Conservation (phyloP, 2,329 filamentous ascomycete species). For the Microdochium paspali region DNA sequence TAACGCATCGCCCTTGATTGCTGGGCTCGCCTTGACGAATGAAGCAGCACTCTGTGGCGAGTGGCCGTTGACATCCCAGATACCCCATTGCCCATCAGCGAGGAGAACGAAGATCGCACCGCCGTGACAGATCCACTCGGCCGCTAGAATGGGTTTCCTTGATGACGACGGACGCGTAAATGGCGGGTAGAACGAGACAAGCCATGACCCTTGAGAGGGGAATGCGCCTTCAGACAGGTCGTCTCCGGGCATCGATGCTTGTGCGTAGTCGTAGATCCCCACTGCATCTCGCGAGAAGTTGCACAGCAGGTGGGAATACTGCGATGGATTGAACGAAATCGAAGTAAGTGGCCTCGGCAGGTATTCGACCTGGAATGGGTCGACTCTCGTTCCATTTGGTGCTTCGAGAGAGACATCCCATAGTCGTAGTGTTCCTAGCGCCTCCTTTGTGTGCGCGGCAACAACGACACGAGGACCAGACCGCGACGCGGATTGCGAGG, state of each 20-base stretch:
- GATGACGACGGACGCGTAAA: constrained; percentile 38
- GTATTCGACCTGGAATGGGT: constrained; percentile 52
- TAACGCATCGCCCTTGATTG: constrained; percentile 46
- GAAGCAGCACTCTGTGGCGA: constrained; percentile 36
- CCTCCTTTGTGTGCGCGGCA: constrained; percentile 50
- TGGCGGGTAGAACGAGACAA: constrained; percentile 51
- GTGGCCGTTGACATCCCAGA: constrained; percentile 56
- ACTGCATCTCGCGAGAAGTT: constrained; percentile 46
- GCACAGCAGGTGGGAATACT: constrained; percentile 47
- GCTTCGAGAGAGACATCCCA: constrained; percentile 47
- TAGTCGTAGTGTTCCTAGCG: constrained; percentile 46
- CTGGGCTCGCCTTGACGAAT: constrained; percentile 39
- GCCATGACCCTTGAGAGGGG: constrained; percentile 52
- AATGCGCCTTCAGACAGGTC: constrained; percentile 40
- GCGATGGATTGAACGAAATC: constrained; percentile 52
- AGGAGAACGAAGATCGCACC: constrained; percentile 49
- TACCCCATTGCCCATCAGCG: constrained; percentile 57
- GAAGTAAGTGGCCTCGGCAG: constrained; percentile 42
- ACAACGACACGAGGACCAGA: constrained; percentile 37
- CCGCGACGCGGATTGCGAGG: constrained; percentile 17
- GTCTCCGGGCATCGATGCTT: constrained; percentile 40
- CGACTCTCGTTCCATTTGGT: constrained; percentile 21
- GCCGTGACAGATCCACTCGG: constrained; percentile 52
- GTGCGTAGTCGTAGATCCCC: constrained; percentile 52
- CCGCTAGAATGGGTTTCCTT: constrained; percentile 52